A percentile compares a stretch with the other conserved stretches of the same genome.
These are phyloP conservation scores for Halenospora varia DNA, from an alignment of 495 filamentous ascomycete genomes.

Conservation along the genomic window DNA sequence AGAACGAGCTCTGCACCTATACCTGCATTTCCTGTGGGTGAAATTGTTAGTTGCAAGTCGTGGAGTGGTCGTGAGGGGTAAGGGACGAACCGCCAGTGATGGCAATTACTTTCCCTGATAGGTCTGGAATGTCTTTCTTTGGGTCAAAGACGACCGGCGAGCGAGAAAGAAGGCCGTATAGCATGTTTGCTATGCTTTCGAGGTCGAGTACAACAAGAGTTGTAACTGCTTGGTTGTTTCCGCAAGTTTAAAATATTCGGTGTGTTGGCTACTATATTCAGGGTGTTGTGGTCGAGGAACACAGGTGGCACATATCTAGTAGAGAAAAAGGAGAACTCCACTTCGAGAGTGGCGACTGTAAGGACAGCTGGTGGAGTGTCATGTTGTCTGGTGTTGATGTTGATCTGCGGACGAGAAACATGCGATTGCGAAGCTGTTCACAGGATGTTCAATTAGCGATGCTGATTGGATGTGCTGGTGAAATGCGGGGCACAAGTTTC, in stretches of 20 bases:
- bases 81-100: conserved; percentile 53
- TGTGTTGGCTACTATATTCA: neutral
- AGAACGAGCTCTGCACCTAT: conserved; percentile 61
- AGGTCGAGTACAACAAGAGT: neutral
- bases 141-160: conserved; percentile 38
- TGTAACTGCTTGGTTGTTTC: neutral
- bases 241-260: no score
- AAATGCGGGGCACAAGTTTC: no score
- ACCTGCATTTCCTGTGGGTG: conserved; percentile 54
- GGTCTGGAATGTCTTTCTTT: conserved; percentile 50
- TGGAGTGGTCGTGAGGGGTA: neutral
- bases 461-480: no score
- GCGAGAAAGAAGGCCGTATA: neutral
- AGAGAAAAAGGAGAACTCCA: neutral
- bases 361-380: neutral
- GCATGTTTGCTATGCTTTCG: neutral
- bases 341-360: neutral
- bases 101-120: conserved; percentile 55
- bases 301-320: neutral
- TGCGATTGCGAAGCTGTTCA: no score
- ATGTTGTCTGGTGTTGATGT: neutral
- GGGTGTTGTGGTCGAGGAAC: neutral
- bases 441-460: no score
- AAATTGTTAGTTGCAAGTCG: neutral
- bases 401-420: no score